Percentiles rank a stretch among this genome's conserved stretches.
These are phyloP conservation scores for Jimgerdemannia flammicorona DNA, from an alignment of 192 early-diverging fungal species.

Conservation along the genomic window DNA sequence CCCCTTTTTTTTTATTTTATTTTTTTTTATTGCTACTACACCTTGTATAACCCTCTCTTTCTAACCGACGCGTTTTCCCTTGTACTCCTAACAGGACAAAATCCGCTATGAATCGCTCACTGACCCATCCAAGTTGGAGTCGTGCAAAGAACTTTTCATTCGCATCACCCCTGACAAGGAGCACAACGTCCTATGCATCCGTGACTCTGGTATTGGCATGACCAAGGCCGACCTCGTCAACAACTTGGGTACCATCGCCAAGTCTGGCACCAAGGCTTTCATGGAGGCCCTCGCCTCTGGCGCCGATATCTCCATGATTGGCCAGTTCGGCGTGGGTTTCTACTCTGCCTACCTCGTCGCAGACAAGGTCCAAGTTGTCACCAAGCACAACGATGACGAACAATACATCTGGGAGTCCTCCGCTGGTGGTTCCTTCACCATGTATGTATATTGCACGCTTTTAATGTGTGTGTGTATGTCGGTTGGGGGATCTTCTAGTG, in stretches of 20 bases:
- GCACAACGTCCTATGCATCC: constrained; percentile 71
- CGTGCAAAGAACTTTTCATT: constrained; percentile 93
- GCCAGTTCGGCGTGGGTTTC: constrained; percentile 99
- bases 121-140: constrained; percentile 88
- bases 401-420: constrained; percentile 95
- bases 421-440: constrained; percentile 89
- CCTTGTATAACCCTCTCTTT: neutral
- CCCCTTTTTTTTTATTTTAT: neutral
- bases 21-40: too few species aligned
- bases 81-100: constrained; percentile 71
- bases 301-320: constrained; percentile 99
- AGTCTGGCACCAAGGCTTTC: constrained; percentile 99
- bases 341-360: constrained; percentile 99
- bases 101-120: constrained; percentile 97
- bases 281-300: constrained; percentile 97
- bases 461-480: too few species aligned
- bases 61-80: neutral
- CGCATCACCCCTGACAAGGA: constrained; percentile 86
- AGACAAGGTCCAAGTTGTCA: constrained; percentile 93
- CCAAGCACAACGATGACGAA: constrained; percentile 97
- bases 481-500: too few species aligned
- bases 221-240: constrained; percentile 95
- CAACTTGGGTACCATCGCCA: constrained; percentile 99
- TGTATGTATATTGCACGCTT: constrained; percentile 23
- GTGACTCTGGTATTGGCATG: constrained; percentile 91